These are phyloP conservation scores for Fusarium compactum DNA, from an alignment of 2,329 filamentous ascomycete genomes.

Conservation along the genomic window DNA sequence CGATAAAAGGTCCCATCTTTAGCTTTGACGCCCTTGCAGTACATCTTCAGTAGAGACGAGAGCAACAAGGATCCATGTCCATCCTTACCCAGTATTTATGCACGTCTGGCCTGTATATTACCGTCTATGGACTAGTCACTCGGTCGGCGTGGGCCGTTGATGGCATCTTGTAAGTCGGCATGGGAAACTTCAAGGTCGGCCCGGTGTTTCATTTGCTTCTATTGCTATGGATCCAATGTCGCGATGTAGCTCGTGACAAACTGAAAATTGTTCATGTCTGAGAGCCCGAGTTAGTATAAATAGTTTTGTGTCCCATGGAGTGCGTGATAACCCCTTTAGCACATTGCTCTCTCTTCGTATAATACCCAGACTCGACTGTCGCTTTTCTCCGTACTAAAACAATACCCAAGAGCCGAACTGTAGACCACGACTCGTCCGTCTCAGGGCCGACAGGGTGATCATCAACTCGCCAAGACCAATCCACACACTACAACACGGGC, in stretches of 20 bases:
- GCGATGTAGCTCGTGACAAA: neutral
- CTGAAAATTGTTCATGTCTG: neutral
- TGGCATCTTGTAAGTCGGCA: constrained; percentile 32
- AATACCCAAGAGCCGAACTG: neutral
- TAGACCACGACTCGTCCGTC: neutral
- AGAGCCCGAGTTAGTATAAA: neutral
- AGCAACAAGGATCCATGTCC: constrained; percentile 32
- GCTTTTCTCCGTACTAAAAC: neutral
- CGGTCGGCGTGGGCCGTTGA: constrained; percentile 30
- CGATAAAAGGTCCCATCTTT: constrained; percentile 9
- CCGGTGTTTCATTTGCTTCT: constrained; percentile 13
- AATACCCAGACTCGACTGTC: neutral
- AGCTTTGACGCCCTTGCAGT: constrained; percentile 13
- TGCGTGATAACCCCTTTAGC: neutral
- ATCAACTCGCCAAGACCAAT: neutral
- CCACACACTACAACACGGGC: constrained; percentile 3
- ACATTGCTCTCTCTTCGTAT: too few species aligned
- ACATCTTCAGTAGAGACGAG: constrained; percentile 7
- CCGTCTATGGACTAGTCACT: constrained; percentile 33
- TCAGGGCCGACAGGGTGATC: neutral
- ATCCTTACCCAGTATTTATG: constrained; percentile 36
- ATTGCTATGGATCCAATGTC: constrained; percentile 2
- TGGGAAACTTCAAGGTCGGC: constrained; percentile 12
- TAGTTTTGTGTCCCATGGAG: neutral
- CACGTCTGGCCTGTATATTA: constrained; percentile 36